Conservation (phyloP, 23 red algal genomes). For the Pyropia yezoensis region DNA sequence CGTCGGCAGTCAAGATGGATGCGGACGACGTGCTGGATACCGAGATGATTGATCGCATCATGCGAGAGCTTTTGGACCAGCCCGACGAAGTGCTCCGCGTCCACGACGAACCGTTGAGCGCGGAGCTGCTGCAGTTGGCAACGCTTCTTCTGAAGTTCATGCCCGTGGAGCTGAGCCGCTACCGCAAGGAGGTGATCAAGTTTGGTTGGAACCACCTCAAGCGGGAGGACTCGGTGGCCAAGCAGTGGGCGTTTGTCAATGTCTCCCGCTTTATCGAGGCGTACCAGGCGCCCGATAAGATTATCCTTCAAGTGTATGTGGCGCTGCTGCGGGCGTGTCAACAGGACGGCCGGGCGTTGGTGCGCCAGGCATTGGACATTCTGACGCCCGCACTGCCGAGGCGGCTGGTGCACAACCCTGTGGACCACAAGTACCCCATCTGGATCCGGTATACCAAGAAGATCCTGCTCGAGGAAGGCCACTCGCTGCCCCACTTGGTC, state of each 20-base stretch:
- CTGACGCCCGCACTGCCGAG: constrained; percentile 66
- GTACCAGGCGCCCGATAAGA: constrained; percentile 86
- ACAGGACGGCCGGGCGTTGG: constrained; percentile 46
- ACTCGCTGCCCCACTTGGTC: constrained; percentile 59
- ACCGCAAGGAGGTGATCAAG: constrained; percentile 89
- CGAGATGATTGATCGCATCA: constrained; percentile 41
- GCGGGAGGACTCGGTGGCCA: constrained; percentile 86
- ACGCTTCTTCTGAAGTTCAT: constrained; percentile 81
- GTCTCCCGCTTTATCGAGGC: constrained; percentile 90
- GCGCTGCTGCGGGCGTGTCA: constrained; percentile 88
- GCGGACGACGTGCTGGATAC: constrained; percentile 21
- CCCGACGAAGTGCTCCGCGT: constrained; percentile 40
- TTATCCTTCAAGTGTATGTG: constrained; percentile 91
- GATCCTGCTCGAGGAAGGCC: constrained; percentile 86
- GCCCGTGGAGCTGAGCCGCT: constrained; percentile 56
- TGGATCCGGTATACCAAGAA: constrained; percentile 94
- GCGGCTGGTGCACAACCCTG: constrained; percentile 49
- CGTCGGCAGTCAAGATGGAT: not conserved
- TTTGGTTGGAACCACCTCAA: constrained; percentile 99
- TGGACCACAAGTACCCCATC: constrained; percentile 57
- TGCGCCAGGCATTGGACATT: constrained; percentile 73
- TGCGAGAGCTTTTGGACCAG: constrained; percentile 60
- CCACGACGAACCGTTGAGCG: constrained; percentile 58
- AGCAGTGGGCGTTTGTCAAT: constrained; percentile 94
- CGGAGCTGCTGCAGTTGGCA: constrained; percentile 79